Percentiles rank a stretch among this genome's conserved stretches.
Conservation (phyloP, 495 filamentous ascomycete genomes). For the Aspergillus avenaceus region DNA sequence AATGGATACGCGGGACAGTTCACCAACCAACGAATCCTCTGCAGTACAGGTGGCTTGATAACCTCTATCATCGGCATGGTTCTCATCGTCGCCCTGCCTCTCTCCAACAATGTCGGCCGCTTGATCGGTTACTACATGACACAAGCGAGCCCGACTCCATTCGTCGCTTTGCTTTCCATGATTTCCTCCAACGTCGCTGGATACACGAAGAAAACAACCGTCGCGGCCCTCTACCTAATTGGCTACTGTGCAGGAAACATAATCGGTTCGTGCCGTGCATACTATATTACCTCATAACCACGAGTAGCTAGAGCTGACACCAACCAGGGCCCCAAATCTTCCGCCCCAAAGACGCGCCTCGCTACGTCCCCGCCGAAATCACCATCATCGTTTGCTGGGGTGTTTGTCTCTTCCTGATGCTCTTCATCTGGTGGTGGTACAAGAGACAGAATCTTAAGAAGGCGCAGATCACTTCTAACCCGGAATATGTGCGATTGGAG, state of each 20-base stretch:
- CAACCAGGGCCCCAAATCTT: conserved; percentile 53
- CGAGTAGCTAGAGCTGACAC: conserved; percentile 5
- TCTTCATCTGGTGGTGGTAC: conserved; percentile 63
- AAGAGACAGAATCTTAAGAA: conserved; percentile 58
- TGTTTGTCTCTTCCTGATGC: conserved; percentile 50
- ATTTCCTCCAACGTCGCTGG: conserved; percentile 65
- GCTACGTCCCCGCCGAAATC: conserved; percentile 65
- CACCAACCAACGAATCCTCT: conserved; percentile 50
- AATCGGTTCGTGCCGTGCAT: conserved; percentile 36
- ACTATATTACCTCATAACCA: conserved; percentile 1
- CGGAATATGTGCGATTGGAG: conserved; percentile 60
- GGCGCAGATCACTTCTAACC: conserved; percentile 43
- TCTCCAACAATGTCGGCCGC: conserved; percentile 53
- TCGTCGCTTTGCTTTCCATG: conserved; percentile 44
- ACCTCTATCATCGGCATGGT: conserved; percentile 50
- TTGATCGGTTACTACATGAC: conserved; percentile 64
- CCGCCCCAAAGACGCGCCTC: conserved; percentile 51
- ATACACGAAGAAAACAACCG: conserved; percentile 73
- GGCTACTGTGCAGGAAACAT: conserved; percentile 61
- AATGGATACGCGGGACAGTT: conserved; percentile 59
- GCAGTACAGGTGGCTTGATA: conserved; percentile 37
- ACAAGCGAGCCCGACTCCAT: conserved; percentile 50
- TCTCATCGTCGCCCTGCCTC: conserved; percentile 61
- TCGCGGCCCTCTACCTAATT: conserved; percentile 67
- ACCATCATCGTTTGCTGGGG: conserved; percentile 62